These are phyloP conservation scores for Backusella circina DNA, from an alignment of 192 early-diverging fungal genomes.

Conservation along the genomic window DNA sequence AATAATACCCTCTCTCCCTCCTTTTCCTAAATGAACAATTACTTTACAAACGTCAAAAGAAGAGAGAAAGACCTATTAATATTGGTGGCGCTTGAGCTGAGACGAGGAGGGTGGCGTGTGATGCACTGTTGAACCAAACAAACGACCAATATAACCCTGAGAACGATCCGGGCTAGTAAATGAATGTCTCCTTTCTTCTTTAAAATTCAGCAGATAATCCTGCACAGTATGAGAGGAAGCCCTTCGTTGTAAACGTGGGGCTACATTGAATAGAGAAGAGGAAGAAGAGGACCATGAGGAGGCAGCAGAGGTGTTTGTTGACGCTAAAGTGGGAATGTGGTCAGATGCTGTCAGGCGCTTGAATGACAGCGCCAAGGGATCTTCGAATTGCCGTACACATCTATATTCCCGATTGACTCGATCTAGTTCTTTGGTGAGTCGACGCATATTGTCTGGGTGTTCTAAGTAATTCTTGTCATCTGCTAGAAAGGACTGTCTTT, in stretches of 20 bases:
- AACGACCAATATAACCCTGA: slow-evolving; percentile 10
- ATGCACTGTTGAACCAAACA: slow-evolving; percentile 7
- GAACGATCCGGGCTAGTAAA: slow-evolving; percentile 6
- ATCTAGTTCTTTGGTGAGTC: slow-evolving; percentile 42
- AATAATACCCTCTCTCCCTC: not conserved
- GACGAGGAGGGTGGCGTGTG: slow-evolving; percentile 3
- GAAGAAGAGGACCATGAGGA: slow-evolving; percentile 5
- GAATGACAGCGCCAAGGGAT: slow-evolving; percentile 40
- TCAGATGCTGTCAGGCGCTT: slow-evolving; percentile 18
- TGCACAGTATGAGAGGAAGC: not conserved
- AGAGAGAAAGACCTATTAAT: not conserved
- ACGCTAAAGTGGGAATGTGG: not conserved
- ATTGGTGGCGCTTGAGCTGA: not conserved
- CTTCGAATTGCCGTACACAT: slow-evolving; percentile 33
- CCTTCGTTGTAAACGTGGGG: slow-evolving; percentile 2
- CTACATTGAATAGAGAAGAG: not conserved
- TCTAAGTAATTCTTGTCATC: slow-evolving; percentile 40
- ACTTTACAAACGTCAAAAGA: not conserved
- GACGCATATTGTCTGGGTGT: slow-evolving; percentile 39
- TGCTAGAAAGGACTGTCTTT: slow-evolving; percentile 41
- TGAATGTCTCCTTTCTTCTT: slow-evolving; percentile 4
- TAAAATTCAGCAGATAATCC: slow-evolving; percentile 1
- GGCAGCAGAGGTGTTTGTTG: not conserved
- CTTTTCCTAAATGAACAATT: not conserved
- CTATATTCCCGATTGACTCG: slow-evolving; percentile 48